These are phyloP conservation scores for Talaromyces sp. DNA, from an alignment of 2,329 filamentous ascomycete genomes.

Conservation along the genomic window DNA sequence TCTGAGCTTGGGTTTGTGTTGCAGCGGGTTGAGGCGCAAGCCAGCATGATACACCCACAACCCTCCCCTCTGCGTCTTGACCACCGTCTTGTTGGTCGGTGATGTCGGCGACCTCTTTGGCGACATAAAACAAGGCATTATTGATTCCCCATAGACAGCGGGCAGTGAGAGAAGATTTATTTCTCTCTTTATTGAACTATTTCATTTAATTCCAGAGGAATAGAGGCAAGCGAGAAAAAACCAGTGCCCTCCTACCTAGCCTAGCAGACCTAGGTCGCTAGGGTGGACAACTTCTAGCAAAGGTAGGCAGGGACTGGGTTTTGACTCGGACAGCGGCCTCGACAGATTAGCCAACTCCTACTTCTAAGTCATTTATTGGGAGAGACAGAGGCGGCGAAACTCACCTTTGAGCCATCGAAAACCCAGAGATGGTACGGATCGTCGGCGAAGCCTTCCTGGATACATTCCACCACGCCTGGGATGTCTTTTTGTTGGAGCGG, in stretches of 20 bases:
- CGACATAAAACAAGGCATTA: constrained; percentile 67
- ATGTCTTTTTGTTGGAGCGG: constrained; percentile 59
- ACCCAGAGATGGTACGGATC: constrained; percentile 68
- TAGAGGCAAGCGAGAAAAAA: constrained; percentile 11
- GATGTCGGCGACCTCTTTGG: constrained; percentile 45
- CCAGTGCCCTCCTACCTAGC: constrained; percentile 6
- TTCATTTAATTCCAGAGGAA: neutral
- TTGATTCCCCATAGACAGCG: constrained; percentile 69
- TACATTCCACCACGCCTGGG: constrained; percentile 60
- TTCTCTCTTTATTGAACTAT: constrained; percentile 59
- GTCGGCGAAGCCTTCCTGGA: constrained; percentile 63
- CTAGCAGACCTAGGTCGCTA: neutral
- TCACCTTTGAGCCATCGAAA: constrained; percentile 57
- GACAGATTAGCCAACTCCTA: constrained; percentile 11
- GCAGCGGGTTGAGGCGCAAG: constrained; percentile 54
- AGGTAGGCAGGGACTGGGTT: neutral
- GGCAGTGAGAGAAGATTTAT: constrained; percentile 60
- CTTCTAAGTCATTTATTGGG: too few species aligned
- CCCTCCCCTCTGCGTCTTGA: constrained; percentile 31
- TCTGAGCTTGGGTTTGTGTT: constrained; percentile 33
- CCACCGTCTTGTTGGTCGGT: neutral
- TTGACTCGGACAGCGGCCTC: constrained; percentile 18
- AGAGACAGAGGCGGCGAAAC: neutral
- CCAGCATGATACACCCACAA: constrained; percentile 73
- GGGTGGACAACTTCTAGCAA: too few species aligned